Conservation (phyloP, 768 basidiomycete genomes). For the Agrocybe praecox region DNA sequence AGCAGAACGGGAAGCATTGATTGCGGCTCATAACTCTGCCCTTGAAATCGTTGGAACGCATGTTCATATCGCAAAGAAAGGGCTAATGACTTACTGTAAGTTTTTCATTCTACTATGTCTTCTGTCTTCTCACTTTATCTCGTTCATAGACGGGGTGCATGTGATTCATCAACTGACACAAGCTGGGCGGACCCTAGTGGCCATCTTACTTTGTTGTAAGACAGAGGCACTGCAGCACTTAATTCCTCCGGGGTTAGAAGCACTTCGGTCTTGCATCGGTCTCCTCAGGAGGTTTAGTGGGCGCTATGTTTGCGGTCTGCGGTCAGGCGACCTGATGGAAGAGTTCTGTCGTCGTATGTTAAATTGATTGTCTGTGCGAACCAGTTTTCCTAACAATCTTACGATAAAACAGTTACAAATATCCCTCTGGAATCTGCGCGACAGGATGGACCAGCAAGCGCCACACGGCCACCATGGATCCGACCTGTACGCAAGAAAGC, state of each 20-base stretch:
- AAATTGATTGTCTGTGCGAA: neutral
- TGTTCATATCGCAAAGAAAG: conserved; percentile 82
- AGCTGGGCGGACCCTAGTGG: conserved; percentile 88
- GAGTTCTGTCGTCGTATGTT: conserved; percentile 86
- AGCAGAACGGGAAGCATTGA: conserved; percentile 78
- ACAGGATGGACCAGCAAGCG: conserved; percentile 47
- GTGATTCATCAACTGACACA: conserved; percentile 96
- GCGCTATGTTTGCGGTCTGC: conserved; percentile 87
- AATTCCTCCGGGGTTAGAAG: conserved; percentile 83
- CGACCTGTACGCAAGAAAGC: conserved; percentile 85
- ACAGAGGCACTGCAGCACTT: conserved; percentile 74
- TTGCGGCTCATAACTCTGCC: conserved; percentile 74
- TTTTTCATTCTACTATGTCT: conserved; percentile 19
- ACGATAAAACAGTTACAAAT: conserved; percentile 61
- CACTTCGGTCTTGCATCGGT: conserved; percentile 84
- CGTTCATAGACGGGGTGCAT: conserved; percentile 79
- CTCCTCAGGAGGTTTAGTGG: conserved; percentile 89
- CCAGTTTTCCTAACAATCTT: conserved; percentile 6
- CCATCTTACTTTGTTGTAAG: conserved; percentile 86
- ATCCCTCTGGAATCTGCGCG: conserved; percentile 80
- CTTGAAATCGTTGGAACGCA: conserved; percentile 83
- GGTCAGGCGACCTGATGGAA: conserved; percentile 92
- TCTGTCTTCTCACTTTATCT: conserved; percentile 12
- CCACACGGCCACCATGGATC: conserved; percentile 80
- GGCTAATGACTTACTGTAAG: conserved; percentile 94